Percentiles rank a stretch among this genome's conserved stretches.
phyloP scores from a whole-genome alignment of 2,329 filamentous ascomycete genomes.

The Lecanosticta acicola region DNA sequence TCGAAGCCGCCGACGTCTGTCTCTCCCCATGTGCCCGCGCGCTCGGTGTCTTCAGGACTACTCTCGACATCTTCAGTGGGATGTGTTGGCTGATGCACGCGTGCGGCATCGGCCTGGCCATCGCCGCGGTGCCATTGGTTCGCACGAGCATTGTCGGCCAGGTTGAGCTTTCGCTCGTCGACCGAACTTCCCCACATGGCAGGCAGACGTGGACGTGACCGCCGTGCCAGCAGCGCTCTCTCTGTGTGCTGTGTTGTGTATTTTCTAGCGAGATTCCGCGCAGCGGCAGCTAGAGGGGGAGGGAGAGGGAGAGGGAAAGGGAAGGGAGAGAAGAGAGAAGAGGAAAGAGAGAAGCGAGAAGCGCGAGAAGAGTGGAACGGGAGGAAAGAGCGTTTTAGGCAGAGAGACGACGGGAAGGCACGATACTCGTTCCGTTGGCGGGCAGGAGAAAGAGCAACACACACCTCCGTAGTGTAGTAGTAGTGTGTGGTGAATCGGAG shows the following conservation, averaged over 20 bases:
- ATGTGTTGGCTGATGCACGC: conserved; percentile 19
- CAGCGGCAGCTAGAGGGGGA: background rate
- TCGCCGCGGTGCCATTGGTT: conserved; percentile 24
- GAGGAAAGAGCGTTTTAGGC: no score
- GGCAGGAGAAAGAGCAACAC: background rate
- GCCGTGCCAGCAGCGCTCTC: background rate
- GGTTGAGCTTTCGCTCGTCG: conserved; percentile 6
- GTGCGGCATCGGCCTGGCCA: conserved; percentile 16
- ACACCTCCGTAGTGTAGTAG: no score
- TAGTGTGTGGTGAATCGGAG: no score
- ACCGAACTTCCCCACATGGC: conserved; percentile 7
- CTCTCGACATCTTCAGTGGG: conserved; percentile 28
- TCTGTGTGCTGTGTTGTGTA: no score
- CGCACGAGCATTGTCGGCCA: background rate
- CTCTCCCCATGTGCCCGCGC: conserved; percentile 58
- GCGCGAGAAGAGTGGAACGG: no score
- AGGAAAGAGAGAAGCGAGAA: background rate
- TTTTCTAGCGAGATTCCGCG: no score
- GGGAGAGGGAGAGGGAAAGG: background rate
- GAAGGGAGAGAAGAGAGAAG: background rate
- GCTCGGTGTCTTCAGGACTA: conserved; percentile 24
- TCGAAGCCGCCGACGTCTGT: conserved; percentile 51
- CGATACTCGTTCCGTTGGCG: no score
- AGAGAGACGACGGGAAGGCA: no score
- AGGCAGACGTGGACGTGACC: background rate